Base-by-base conservation (phyloP, 179 eudicot genomes). In the Vitellaria paradoxa region DNA sequence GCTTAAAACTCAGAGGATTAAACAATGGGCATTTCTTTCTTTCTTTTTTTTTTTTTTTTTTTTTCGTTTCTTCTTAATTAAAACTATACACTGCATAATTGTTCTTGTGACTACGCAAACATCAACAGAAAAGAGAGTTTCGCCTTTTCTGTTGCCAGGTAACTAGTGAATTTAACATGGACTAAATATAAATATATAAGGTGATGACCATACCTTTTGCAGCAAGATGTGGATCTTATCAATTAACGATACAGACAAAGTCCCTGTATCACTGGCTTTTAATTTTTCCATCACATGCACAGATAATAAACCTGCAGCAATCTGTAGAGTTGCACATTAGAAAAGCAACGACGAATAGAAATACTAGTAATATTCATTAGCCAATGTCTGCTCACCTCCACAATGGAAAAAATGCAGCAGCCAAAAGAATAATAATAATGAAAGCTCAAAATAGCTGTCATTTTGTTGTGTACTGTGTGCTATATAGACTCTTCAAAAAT, bases 241-340 rank as follows among this genome's bases (percentile, higher is more conserved):
- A 77, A 83, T 76, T 65, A 96, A 85, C 14, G 91, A 86, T 21
- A 94, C 84, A 76, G 88, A 88, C 78, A 96, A 80, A 77, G 91
- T 86, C 63, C 99, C 97, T 26, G 78, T 63, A 77, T 90, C 87
- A 57, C 97, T 97, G 53, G 78, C 47, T 78, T 79, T 77, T 78
- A 94, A 69, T 82, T 87, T 96, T 75, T 76, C 88, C 78, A 94
- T 89, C 59, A 83, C 75, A 82, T 90, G 97, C 62, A 88, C 91
- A 79, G 82, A 79, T 52, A 96, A 88, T 81, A 92, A 81, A 82
- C 90, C 81, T 84, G 89, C 85, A 85, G 97, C 89, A 81, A 85
- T 82, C 99, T 96, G 93, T 82, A 87, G 60, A 65, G 26, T 60
- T 45, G 70, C 67, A 21, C 46, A 76, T 20, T 12, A 52, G 61